Percentiles rank a stretch among this genome's conserved stretches.
These are phyloP conservation scores for Dendrostoma leiphaemia DNA, from an alignment of 2,329 filamentous ascomycete species.

Conservation along the genomic window DNA sequence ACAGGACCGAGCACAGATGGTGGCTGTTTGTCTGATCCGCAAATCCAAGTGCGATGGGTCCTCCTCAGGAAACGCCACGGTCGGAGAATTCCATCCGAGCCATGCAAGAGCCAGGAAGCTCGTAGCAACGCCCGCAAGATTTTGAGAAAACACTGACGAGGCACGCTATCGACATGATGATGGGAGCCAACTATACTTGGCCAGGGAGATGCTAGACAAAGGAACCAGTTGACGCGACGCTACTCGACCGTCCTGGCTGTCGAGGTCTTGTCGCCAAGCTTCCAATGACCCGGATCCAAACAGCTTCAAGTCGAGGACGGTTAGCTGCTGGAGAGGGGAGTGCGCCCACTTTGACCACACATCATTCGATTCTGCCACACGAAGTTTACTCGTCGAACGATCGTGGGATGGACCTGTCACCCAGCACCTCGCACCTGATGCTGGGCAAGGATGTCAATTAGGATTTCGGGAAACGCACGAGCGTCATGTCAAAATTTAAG, in stretches of 20 bases:
- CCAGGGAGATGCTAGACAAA: no score
- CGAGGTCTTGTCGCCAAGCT: not conserved
- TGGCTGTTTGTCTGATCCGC: not conserved
- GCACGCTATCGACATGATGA: no score
- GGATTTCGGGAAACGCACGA: not conserved
- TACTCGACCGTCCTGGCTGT: no score
- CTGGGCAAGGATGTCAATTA: not conserved
- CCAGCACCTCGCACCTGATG: not conserved
- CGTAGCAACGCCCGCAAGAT: no score
- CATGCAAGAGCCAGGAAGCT: no score
- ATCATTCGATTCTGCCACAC: constrained; percentile 8
- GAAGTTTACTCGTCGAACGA: not conserved
- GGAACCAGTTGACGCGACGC: no score
- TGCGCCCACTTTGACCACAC: constrained; percentile 1
- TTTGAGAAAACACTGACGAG: no score
- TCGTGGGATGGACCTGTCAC: not conserved
- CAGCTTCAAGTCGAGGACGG: not conserved
- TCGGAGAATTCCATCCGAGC: no score
- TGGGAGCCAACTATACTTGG: no score
- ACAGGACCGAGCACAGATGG: no score
- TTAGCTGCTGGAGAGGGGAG: not conserved
- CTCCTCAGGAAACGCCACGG: no score
- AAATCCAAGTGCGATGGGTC: not conserved
- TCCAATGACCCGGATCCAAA: not conserved
- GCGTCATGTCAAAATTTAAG: constrained; percentile 8